Evolutionary conservation across 345 rosid genomes (phyloP), one percentile per base, ranked within the genome.

Genomic region (Moricandia arvensis): DNA sequence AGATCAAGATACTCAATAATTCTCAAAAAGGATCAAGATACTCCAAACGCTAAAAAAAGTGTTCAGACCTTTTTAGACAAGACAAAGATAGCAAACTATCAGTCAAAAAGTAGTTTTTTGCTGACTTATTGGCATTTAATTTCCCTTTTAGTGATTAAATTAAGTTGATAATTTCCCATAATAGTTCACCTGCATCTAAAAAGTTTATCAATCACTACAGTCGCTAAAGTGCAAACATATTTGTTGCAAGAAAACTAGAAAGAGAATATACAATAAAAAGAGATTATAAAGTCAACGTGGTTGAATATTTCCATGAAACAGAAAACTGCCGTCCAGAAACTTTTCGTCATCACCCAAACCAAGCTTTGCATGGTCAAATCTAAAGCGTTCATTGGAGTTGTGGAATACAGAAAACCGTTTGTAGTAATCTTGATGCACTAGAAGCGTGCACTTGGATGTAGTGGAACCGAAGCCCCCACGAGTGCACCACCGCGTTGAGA

Each of bases 221-320:
- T n/a, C n/a, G n/a, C n/a, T n/a, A n/a, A n/a, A n/a, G n/a, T n/a
- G n/a, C n/a, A n/a, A n/a, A n/a, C n/a, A n/a, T n/a, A n/a, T n/a
- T n/a, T 68, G 13, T 11, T 29, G 15, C 60, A n/a, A 5, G 15
- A 15, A 8, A 21, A 53, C 7, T 17, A n/a, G n/a, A 70, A 58
- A 69, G 16, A 26, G 49, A 43, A 38, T 38, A 38, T 38, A 38
- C 45, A n/a, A 11, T n/a, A 10, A 38, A 38, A 18, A 0, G 2
- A 17, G 17, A 34, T 29, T 12, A 35, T 2, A 60, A n/a, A n/a
- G n/a, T n/a, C n/a, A n/a, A 68, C 16, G 24, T 45, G 53, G 79
- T 75, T 68, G 69, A 62, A 60, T 75, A 68, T 61, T 75, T 75
- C 26, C 55, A 53, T 51, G 63, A 60, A 68, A 60, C 59, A 54